Conservation (phyloP, 148 eudicot genomes). For the Spergularia marina region DNA sequence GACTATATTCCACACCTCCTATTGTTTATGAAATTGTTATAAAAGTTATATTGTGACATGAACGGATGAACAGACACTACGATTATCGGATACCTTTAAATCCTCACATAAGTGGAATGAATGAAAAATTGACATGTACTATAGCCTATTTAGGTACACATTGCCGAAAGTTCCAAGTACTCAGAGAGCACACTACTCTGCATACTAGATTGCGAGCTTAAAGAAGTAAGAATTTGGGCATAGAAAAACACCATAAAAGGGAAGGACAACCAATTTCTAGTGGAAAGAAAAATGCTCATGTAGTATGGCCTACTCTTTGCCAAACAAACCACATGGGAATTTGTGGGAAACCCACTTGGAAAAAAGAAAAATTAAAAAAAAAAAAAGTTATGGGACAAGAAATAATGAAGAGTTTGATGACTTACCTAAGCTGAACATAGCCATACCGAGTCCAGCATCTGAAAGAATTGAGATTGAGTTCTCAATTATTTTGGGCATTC, state of each 20-base stretch:
- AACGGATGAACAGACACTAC: no score
- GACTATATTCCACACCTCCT: no score
- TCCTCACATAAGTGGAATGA: no score
- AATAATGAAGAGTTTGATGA: neutral
- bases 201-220: neutral
- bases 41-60: no score
- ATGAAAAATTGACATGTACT: no score
- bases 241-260: neutral
- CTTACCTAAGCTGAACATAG: constrained; percentile 91
- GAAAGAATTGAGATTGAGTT: constrained; percentile 72
- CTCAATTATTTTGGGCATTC: constrained; percentile 64
- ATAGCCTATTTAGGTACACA: no score
- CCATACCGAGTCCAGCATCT: constrained; percentile 96
- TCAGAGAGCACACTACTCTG: no score
- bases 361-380: neutral
- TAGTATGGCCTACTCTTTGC: constrained; percentile 20
- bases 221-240: constrained; percentile 6
- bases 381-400: constrained; percentile 15
- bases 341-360: neutral
- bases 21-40: no score
- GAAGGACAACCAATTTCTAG: neutral
- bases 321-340: constrained; percentile 34
- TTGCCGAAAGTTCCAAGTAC: no score
- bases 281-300: neutral
- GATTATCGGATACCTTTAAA: no score